A percentile compares a stretch with the other conserved stretches of the same genome.
phyloP scores from a whole-genome alignment of 2,329 filamentous ascomycete species.

The Fusarium caatingaense region DNA sequence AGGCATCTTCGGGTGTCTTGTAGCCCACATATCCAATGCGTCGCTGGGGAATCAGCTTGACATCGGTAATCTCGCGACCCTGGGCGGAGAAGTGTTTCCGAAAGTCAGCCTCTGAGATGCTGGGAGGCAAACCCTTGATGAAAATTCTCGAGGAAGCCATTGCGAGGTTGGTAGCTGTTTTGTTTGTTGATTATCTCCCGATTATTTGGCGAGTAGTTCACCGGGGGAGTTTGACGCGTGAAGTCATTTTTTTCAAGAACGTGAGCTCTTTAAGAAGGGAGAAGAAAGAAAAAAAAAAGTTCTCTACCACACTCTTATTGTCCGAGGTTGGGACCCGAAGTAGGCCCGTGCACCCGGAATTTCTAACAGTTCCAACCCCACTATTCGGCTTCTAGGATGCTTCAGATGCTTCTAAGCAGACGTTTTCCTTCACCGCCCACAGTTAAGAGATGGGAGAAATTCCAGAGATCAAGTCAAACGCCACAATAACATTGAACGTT shows the following conservation, averaged over 20 bases:
- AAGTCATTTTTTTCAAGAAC: slow-evolving; percentile 44
- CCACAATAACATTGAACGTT: slow-evolving; percentile 24
- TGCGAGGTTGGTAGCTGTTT: slow-evolving; percentile 39
- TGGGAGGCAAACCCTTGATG: slow-evolving; percentile 86
- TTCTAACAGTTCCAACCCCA: slow-evolving; percentile 36
- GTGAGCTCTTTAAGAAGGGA: slow-evolving; percentile 41
- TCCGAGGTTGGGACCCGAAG: slow-evolving; percentile 28
- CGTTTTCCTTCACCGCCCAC: slow-evolving; percentile 37
- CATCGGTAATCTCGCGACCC: slow-evolving; percentile 84
- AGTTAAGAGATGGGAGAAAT: slow-evolving; percentile 38
- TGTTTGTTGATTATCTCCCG: slow-evolving; percentile 30
- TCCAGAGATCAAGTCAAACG: slow-evolving; percentile 39
- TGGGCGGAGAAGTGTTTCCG: slow-evolving; percentile 85
- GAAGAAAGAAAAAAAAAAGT: slow-evolving; percentile 49
- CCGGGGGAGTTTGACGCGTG: slow-evolving; percentile 40
- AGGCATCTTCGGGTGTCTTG: slow-evolving; percentile 82
- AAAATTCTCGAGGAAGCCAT: slow-evolving; percentile 76
- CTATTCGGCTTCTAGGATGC: slow-evolving; percentile 29
- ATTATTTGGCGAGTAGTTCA: slow-evolving; percentile 44
- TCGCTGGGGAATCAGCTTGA: slow-evolving; percentile 88
- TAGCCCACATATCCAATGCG: slow-evolving; percentile 97
- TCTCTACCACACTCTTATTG: slow-evolving; percentile 46
- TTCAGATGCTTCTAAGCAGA: slow-evolving; percentile 26
- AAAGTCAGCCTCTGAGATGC: slow-evolving; percentile 85
- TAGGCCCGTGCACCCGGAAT: slow-evolving; percentile 43